These are phyloP conservation scores for Pleurotus pulmonarius DNA, from an alignment of 768 basidiomycete species.

Conservation along the genomic window DNA sequence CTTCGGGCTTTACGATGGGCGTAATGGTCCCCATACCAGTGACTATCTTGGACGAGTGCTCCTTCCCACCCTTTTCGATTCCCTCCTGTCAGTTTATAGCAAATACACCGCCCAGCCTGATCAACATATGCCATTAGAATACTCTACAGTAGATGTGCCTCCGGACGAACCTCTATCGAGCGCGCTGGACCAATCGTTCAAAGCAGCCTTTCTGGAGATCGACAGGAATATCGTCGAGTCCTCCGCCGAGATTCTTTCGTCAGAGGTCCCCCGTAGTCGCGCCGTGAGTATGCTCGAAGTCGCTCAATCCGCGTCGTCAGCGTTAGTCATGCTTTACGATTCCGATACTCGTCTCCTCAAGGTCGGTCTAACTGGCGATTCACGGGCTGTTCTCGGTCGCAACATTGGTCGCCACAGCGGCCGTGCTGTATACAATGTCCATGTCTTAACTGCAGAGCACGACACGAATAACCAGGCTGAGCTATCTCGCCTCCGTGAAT, in stretches of 20 bases:
- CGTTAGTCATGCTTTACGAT: slow-evolving; percentile 33
- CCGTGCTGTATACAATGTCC: slow-evolving; percentile 28
- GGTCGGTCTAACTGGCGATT: slow-evolving; percentile 36
- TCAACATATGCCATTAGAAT: slow-evolving; percentile 12
- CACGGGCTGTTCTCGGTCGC: slow-evolving; percentile 39
- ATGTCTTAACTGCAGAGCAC: slow-evolving; percentile 37
- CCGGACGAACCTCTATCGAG: slow-evolving; percentile 11
- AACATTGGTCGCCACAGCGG: slow-evolving; percentile 19
- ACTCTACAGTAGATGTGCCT: not conserved
- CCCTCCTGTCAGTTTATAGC: slow-evolving; percentile 7
- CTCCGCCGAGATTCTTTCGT: slow-evolving; percentile 18
- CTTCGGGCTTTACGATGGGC: slow-evolving; percentile 28
- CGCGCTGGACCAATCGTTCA: slow-evolving; percentile 23
- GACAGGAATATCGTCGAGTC: slow-evolving; percentile 30
- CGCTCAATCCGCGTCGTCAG: slow-evolving; percentile 30
- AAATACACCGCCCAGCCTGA: slow-evolving; percentile 9
- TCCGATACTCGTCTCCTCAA: slow-evolving; percentile 27
- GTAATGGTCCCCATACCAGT: slow-evolving; percentile 26
- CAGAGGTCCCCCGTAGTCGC: slow-evolving; percentile 15
- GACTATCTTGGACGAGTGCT: slow-evolving; percentile 21
- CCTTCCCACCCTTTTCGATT: slow-evolving; percentile 10
- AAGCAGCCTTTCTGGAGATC: slow-evolving; percentile 24
- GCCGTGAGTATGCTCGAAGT: slow-evolving; percentile 22
- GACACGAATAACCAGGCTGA: slow-evolving; percentile 29
- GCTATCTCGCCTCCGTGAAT: slow-evolving; percentile 21